Evolutionary conservation across 805 yeast species (phyloP), one percentile per base, ranked within the genome.

Genomic region (Schizosaccharomyces japonicus): DNA sequence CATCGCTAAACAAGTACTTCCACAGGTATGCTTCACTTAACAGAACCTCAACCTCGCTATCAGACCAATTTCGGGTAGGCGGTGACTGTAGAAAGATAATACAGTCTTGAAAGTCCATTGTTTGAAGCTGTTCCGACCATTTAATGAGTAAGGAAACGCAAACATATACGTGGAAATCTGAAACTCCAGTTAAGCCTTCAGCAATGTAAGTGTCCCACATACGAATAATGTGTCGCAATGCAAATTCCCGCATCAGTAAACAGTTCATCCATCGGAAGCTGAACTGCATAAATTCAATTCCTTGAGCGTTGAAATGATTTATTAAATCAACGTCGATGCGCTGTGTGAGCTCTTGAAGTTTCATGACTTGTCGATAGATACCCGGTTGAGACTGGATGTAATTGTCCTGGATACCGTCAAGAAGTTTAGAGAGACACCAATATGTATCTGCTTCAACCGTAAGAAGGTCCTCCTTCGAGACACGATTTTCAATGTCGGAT

Each of bases 231-330:
- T 82, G 71, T 27, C 66, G 66, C 56, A 90, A 75, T 39, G 78
- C 73, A 44, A 90, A 68, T 57, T 90, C 98, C 53, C 98, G 73
- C 98, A 90, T 90, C 46, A 90, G 65, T 56, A 90, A 66, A 65
- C 98, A 90, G 63, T 90, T 90, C 96, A 90, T 90, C 98, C 98
- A 90, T 54, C 98, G 69, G 65, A 90, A 90, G 17, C 94, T 74
- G 61, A 90, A 90, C 62, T 90, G 98, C 53, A 90, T 75, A 57
- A 90, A 90, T 61, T 87, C 94, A 15, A 90, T 73, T 44, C 80
- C 80, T 58, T 90, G 94, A 1, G 60, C 57, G 50, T 76, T 76
- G 53, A 90, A 72, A 63, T 90, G 96, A 33, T 67, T 66, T 34
- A 76, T 75, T 29, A 90, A 66, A 25, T 71, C 76, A 1, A 70